phyloP scores from a whole-genome alignment of 257 asterid genomes.

The Linaria vulgaris region DNA sequence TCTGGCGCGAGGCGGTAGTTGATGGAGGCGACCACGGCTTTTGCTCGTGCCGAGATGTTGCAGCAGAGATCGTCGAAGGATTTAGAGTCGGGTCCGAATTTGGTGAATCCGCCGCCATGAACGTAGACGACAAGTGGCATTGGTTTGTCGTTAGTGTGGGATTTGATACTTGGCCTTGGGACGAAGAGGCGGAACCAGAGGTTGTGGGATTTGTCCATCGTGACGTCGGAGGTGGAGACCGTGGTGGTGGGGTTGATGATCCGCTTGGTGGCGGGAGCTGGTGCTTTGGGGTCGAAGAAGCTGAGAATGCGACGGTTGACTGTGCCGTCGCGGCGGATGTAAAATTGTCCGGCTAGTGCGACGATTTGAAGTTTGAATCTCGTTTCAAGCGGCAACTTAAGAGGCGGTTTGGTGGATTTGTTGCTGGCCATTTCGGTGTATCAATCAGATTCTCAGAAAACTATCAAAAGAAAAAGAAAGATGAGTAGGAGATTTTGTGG shows the following conservation, averaged over 20 bases:
- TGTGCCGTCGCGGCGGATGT: constrained; percentile 25
- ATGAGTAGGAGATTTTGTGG: no score
- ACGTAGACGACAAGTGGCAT: constrained; percentile 25
- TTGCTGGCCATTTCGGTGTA: no score
- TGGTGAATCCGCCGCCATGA: constrained; percentile 31
- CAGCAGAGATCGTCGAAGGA: constrained; percentile 14
- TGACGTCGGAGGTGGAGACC: constrained; percentile 15
- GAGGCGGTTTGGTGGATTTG: not conserved
- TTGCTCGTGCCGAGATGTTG: not conserved
- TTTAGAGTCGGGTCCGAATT: constrained; percentile 13
- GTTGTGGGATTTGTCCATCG: constrained; percentile 16
- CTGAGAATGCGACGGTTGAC: constrained; percentile 25
- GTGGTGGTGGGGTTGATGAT: constrained; percentile 5
- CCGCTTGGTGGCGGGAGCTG: constrained; percentile 30
- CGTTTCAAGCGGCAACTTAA: constrained; percentile 30
- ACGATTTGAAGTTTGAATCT: constrained; percentile 20
- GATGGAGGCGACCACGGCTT: constrained; percentile 19
- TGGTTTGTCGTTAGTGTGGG: not conserved
- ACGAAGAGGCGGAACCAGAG: constrained; percentile 32
- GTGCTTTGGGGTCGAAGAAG: constrained; percentile 26
- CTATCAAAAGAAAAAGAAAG: no score
- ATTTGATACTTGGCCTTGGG: not conserved
- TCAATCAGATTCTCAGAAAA: no score
- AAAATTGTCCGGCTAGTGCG: not conserved
- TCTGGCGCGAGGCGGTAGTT: constrained; percentile 33